These are phyloP conservation scores for Penicillium herquei DNA, from an alignment of 495 filamentous ascomycete species.

Conservation along the genomic window DNA sequence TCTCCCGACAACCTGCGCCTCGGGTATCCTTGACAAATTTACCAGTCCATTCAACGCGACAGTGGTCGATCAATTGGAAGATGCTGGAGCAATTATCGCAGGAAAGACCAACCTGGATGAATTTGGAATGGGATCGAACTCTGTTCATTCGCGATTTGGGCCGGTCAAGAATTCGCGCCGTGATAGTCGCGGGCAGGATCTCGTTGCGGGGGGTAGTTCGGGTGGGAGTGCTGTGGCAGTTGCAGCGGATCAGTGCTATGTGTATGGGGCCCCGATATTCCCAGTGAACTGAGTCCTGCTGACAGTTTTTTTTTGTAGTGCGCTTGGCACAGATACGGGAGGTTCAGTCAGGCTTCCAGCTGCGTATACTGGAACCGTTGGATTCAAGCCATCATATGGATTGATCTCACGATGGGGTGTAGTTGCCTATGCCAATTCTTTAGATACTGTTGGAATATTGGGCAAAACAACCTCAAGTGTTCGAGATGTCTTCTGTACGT, in stretches of 20 bases:
- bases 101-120: conserved; percentile 95
- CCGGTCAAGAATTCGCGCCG: conserved; percentile 51
- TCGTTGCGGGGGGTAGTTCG: conserved; percentile 87
- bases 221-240: conserved; percentile 92
- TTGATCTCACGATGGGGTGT: conserved; percentile 84
- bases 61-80: conserved; percentile 65
- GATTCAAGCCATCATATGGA: conserved; percentile 93
- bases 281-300: conserved; percentile 4
- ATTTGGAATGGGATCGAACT: conserved; percentile 97
- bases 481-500: conserved; percentile 54
- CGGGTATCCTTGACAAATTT: conserved; percentile 67
- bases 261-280: conserved; percentile 41
- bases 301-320: conserved; percentile 37
- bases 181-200: conserved; percentile 23
- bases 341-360: conserved; percentile 91
- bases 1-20: conserved; percentile 77
- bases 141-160: conserved; percentile 70
- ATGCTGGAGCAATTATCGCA: conserved; percentile 62
- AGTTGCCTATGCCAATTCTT: conserved; percentile 89
- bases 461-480: conserved; percentile 49
- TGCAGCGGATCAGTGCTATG: conserved; percentile 63
- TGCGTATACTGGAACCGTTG: conserved; percentile 81
- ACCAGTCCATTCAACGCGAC: conserved; percentile 80
- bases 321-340: conserved; percentile 92
- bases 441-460: conserved; percentile 90